Conservation (phyloP, 2,329 filamentous ascomycete species). For the Alternaria conjuncta region DNA sequence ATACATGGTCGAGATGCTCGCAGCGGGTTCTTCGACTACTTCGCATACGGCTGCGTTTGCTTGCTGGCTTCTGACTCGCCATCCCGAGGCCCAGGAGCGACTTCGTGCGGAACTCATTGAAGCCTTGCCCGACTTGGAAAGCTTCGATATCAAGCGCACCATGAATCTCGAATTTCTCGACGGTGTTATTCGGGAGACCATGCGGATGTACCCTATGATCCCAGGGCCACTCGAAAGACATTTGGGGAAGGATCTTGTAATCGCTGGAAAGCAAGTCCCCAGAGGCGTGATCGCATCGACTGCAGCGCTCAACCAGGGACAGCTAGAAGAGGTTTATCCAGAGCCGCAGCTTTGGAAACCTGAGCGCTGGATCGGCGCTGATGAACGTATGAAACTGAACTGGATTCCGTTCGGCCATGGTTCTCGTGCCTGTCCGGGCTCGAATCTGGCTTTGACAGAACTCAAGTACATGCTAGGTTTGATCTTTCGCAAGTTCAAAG, state of each 20-base stretch:
- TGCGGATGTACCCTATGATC: conserved; percentile 10
- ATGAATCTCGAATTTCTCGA: conserved; percentile 6
- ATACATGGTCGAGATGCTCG: conserved; percentile 11
- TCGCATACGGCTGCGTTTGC: conserved; percentile 9
- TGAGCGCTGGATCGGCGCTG: neutral
- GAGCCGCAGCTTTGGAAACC: neutral
- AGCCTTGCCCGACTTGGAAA: neutral
- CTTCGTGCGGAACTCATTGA: neutral
- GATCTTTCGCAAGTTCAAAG: neutral
- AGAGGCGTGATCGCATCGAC: conserved; percentile 4
- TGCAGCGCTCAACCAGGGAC: conserved; percentile 1
- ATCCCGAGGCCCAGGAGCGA: neutral
- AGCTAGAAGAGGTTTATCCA: neutral
- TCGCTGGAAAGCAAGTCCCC: conserved; percentile 2
- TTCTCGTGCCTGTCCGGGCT: conserved; percentile 2
- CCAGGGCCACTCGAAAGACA: conserved; percentile 10
- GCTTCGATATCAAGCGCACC: conserved; percentile 1
- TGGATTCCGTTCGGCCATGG: conserved; percentile 6
- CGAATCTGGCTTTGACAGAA: conserved; percentile 7
- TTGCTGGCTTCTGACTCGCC: conserved; percentile 5
- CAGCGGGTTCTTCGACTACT: conserved; percentile 9
- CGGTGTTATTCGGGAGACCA: conserved; percentile 9
- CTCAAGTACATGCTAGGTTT: conserved; percentile 4
- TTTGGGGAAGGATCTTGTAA: conserved; percentile 4
- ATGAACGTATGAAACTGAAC: conserved; percentile 8